These are phyloP conservation scores for Aeschynomene evenia DNA, from an alignment of 306 rosid species.

Conservation along the genomic window DNA sequence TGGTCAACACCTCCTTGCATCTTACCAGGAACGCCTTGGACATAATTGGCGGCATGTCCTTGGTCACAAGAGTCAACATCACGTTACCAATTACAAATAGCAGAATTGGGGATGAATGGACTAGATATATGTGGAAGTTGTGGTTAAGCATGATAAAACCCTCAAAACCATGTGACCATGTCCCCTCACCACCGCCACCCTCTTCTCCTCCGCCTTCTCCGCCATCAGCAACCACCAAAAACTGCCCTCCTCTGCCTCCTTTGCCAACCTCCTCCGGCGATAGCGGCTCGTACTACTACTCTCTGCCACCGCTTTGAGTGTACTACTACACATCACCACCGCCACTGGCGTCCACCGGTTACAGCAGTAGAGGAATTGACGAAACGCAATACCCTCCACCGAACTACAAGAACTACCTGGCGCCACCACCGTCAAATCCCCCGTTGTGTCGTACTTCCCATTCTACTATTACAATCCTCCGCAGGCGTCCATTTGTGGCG, in stretches of 20 bases:
- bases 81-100: too few relatives aligned
- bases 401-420: slow-evolving; percentile 37
- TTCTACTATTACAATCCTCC: slow-evolving; percentile 78
- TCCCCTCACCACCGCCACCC: slow-evolving; percentile 59
- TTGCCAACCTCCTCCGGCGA: slow-evolving; percentile 48
- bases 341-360: slow-evolving; percentile 29
- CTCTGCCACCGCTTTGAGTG: slow-evolving; percentile 68
- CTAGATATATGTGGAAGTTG: too few relatives aligned
- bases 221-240: slow-evolving; percentile 13
- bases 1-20: too few relatives aligned
- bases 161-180: slow-evolving; percentile 47
- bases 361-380: slow-evolving; percentile 36
- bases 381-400: slow-evolving; percentile 62
- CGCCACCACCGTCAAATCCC: slow-evolving; percentile 97
- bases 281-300: slow-evolving; percentile 38
- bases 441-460: slow-evolving; percentile 87
- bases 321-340: slow-evolving; percentile 39
- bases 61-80: too few relatives aligned
- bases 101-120: too few relatives aligned
- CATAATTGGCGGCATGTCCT: too few relatives aligned
- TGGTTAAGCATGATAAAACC: too few relatives aligned
- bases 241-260: slow-evolving; percentile 70
- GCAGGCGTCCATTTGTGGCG: slow-evolving; percentile 43
- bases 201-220: slow-evolving; percentile 42
- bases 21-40: too few relatives aligned